A percentile compares a stretch with the other conserved stretches of the same genome.
Conservation (phyloP, 2,329 filamentous ascomycete species). For the Botrytis galanthina region DNA sequence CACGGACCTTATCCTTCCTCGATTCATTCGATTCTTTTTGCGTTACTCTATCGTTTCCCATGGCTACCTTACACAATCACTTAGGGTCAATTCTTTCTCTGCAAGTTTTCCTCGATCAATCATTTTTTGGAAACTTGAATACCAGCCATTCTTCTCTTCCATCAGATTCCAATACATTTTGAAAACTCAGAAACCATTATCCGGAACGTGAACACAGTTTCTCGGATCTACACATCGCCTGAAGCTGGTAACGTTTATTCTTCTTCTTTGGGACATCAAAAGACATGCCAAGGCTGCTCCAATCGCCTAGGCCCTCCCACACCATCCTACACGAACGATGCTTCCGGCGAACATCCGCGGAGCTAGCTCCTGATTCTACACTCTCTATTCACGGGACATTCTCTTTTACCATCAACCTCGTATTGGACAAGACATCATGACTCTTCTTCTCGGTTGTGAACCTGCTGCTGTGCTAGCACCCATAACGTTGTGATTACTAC, state of each 20-base stretch:
- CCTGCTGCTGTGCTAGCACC: background rate
- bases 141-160: no score
- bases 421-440: background rate
- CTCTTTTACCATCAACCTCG: background rate
- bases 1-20: background rate
- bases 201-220: background rate
- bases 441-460: background rate
- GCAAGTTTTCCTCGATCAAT: background rate
- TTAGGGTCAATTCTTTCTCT: background rate
- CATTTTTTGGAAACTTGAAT: no score
- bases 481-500: background rate
- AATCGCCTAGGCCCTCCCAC: background rate
- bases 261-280: no score
- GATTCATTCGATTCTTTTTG: background rate
- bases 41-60: background rate
- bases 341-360: background rate
- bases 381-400: no score
- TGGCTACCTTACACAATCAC: background rate
- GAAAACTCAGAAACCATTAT: background rate
- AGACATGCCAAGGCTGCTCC: background rate
- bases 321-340: background rate
- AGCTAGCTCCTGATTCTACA: background rate
- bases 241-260: rapidly evolving
- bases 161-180: background rate
- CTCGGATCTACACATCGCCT: background rate